phyloP scores from a whole-genome alignment of 108 stramenopile species.

The Nitzschia inconspicua region DNA sequence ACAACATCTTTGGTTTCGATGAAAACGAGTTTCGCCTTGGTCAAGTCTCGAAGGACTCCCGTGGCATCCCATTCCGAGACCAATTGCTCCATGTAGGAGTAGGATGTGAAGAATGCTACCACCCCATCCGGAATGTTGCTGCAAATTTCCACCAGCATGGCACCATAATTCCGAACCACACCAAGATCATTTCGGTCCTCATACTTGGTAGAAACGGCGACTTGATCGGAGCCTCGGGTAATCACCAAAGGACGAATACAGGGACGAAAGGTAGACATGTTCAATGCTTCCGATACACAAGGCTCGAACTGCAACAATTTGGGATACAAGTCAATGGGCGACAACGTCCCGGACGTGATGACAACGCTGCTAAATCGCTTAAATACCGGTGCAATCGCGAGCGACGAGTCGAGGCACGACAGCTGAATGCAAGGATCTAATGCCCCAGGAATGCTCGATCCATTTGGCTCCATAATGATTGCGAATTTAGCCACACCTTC shows the following conservation, averaged over 20 bases:
- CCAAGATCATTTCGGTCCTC: constrained; percentile 89
- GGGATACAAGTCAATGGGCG: constrained; percentile 98
- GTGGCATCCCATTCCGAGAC: constrained; percentile 93
- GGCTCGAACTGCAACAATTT: constrained; percentile 97
- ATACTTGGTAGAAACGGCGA: constrained; percentile 85
- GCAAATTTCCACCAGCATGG: constrained; percentile 90
- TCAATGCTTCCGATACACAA: constrained; percentile 89
- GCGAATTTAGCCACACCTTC: constrained; percentile 93
- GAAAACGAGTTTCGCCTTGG: constrained; percentile 94
- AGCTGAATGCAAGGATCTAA: constrained; percentile 91
- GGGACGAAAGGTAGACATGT: constrained; percentile 98
- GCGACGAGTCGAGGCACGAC: constrained; percentile 94
- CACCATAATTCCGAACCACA: constrained; percentile 76
- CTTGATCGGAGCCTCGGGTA: constrained; percentile 91
- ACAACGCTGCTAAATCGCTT: constrained; percentile 95
- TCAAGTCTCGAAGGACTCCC: constrained; percentile 86
- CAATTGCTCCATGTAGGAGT: constrained; percentile 96
- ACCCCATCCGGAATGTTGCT: constrained; percentile 93
- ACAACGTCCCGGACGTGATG: constrained; percentile 97
- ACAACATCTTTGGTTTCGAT: constrained; percentile 99
- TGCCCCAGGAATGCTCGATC: constrained; percentile 73
- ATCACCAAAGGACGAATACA: constrained; percentile 97
- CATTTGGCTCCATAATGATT: constrained; percentile 96
- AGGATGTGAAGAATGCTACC: constrained; percentile 97
- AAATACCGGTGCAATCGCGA: constrained; percentile 97